A percentile compares a stretch with the other conserved stretches of the same genome.
phyloP scores from a whole-genome alignment of 768 basidiomycete genomes.

The Lactarius pseudohatsudake region DNA sequence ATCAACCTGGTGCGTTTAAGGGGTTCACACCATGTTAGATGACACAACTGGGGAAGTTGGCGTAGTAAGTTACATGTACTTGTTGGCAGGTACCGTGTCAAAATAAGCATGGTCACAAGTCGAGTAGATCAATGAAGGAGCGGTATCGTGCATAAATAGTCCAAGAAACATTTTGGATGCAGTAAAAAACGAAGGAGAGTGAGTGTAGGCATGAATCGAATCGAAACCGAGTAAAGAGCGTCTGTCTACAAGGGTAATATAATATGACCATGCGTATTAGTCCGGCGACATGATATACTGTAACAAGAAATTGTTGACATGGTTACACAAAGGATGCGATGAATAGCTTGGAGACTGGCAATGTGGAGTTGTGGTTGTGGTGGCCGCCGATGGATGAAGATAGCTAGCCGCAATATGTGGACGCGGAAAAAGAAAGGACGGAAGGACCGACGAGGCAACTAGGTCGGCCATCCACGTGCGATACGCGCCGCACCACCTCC shows the following conservation, averaged over 20 bases:
- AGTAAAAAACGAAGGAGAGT: neutral
- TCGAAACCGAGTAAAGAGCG: neutral
- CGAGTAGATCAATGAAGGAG: neutral
- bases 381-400: neutral
- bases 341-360: neutral
- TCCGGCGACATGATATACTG: slow-evolving; percentile 1
- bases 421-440: neutral
- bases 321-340: neutral
- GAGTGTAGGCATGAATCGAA: neutral
- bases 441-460: slow-evolving; percentile 23
- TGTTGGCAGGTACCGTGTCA: neutral
- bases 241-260: slow-evolving; percentile 6
- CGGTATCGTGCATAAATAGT: neutral
- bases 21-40: neutral
- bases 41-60: neutral
- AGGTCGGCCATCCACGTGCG: slow-evolving; percentile 78
- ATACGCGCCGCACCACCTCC: slow-evolving; percentile 75
- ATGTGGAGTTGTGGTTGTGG: neutral
- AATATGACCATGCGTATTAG: slow-evolving; percentile 6
- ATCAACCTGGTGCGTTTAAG: no score
- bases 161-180: neutral
- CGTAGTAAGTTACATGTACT: neutral
- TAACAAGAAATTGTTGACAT: neutral
- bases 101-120: neutral
- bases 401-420: neutral